A percentile compares a stretch with the other conserved stretches of the same genome.
These are phyloP conservation scores for Hypoxylon subgilvum DNA, from an alignment of 495 filamentous ascomycete species.

Conservation along the genomic window DNA sequence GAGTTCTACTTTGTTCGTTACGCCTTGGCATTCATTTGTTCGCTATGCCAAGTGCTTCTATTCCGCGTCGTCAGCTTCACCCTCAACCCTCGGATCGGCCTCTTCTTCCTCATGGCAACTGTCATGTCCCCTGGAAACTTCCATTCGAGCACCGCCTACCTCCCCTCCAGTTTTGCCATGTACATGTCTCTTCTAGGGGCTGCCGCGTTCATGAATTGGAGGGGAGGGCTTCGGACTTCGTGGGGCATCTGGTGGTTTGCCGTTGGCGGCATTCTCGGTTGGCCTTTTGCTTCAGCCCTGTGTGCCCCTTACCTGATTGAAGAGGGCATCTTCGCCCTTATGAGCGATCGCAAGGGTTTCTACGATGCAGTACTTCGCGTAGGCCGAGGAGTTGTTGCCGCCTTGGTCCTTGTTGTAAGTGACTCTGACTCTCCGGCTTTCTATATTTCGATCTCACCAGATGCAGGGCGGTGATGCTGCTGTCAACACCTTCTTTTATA, in stretches of 20 bases:
- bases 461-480: constrained; percentile 54
- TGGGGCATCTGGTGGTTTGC: constrained; percentile 91
- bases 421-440: not conserved
- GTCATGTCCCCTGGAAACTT: constrained; percentile 89
- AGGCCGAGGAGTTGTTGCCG: constrained; percentile 69
- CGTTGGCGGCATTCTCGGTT: constrained; percentile 85
- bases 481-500: constrained; percentile 83
- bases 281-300: constrained; percentile 90
- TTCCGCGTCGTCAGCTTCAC: constrained; percentile 75
- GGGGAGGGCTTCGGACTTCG: constrained; percentile 73
- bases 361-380: constrained; percentile 63
- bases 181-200: constrained; percentile 87
- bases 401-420: constrained; percentile 73
- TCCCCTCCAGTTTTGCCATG: constrained; percentile 97
- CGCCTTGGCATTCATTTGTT: constrained; percentile 74
- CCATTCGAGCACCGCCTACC: constrained; percentile 82
- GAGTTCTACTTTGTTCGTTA: constrained; percentile 89
- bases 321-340: constrained; percentile 67
- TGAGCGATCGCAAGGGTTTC: constrained; percentile 63
- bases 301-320: constrained; percentile 82
- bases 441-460: constrained; percentile 18
- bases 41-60: constrained; percentile 79
- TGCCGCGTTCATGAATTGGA: constrained; percentile 86
- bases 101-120: constrained; percentile 79
- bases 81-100: constrained; percentile 78